Evolutionary conservation across 768 basidiomycete species (phyloP), one percentile per base, ranked within the genome.

Genomic region (Naganishia onofrii): DNA sequence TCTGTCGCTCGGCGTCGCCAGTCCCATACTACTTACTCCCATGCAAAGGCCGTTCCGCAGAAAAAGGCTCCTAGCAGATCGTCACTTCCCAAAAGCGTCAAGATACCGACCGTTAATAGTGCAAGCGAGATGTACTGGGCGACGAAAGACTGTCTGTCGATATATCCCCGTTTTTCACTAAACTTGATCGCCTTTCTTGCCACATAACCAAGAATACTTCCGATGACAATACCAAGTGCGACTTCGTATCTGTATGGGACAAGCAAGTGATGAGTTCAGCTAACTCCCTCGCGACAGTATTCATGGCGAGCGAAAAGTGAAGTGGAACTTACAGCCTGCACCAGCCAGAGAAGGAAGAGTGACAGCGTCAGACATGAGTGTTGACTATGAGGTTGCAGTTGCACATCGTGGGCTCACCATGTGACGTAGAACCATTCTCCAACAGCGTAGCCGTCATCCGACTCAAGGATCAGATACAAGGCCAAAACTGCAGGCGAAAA

Each of bases 41-140:
- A 96, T 0, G 93, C 95, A 78, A 97, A 99, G 1, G 93, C 92
- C 5, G 92, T 89, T 21, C 96, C 96, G 77, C 94, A 97, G 6
- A 89, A 88, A 80, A 98, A 99, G 0, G 95, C 90, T 19, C 94
- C 92, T 9, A 99, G 85, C 23, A 99, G 87, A 81, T 97, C 94
- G 81, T 97, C 93, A 13, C 91, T 89, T 36, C 93, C 93, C 32
- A 97, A 84, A 12, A 96, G 85, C 0, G 88, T 89, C 68, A 87
- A 90, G 42, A 90, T 85, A 38, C 95, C 81, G 44, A 79, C 81
- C 2, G 78, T 74, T 54, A 81, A 71, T 3, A 82, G 71, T n/a
- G 80, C 79, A 55, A 81, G 68, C 70, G 76, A 78, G 76, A 81
- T 75, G 70, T 81, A 80, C 82, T 96, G 93, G 32, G 94, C 94